A percentile compares a stretch with the other conserved stretches of the same genome.
Conservation (phyloP, 441 rosid genomes). For the Euphorbia celastroides region DNA sequence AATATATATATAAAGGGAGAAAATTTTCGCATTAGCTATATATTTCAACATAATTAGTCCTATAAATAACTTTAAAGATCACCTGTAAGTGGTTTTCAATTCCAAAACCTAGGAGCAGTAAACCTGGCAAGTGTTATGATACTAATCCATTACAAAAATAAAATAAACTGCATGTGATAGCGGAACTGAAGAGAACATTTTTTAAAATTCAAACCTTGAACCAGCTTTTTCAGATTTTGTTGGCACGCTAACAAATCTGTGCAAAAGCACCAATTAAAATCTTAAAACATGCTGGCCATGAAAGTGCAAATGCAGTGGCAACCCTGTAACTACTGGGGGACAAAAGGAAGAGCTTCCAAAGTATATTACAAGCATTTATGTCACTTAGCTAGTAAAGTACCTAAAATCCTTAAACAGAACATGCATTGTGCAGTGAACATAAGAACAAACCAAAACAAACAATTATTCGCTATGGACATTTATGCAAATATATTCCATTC, state of each 20-base stretch:
- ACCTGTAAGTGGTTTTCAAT: background rate
- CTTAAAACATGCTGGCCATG: background rate
- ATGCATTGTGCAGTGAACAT: background rate
- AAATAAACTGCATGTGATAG: too few species aligned
- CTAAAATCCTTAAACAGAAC: background rate
- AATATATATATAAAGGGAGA: too few species aligned
- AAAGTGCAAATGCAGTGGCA: background rate
- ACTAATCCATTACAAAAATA: background rate
- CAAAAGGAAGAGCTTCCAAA: background rate
- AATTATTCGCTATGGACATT: background rate
- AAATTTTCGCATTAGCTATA: background rate
- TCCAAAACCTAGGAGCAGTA: background rate
- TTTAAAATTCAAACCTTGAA: background rate
- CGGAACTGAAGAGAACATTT: background rate
- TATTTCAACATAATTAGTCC: background rate
- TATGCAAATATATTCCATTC: background rate
- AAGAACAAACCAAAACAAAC: background rate
- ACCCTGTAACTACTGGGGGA: background rate
- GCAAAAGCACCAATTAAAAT: background rate
- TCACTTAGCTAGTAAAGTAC: background rate
- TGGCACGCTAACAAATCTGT: too few species aligned
- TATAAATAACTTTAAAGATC: background rate
- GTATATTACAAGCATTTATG: background rate
- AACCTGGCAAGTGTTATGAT: background rate
- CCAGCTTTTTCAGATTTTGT: background rate